phyloP scores from a whole-genome alignment of 257 asterid genomes.

The Cynanchum wilfordii region DNA sequence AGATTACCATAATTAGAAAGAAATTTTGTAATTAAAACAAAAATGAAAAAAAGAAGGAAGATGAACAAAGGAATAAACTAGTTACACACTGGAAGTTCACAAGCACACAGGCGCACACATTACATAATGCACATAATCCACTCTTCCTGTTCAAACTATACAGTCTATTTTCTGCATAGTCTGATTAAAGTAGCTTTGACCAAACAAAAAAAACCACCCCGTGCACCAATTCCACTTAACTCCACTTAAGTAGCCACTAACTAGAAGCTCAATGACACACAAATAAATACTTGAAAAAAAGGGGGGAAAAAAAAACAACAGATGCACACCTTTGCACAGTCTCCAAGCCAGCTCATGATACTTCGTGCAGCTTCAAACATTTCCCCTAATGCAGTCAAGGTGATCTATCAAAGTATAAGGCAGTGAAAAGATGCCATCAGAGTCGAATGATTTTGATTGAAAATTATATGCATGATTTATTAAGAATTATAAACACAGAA shows the following conservation, averaged over 20 bases:
- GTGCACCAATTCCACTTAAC: not conserved
- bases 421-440: not conserved
- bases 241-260: not conserved
- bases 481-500: not conserved
- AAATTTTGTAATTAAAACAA: not conserved
- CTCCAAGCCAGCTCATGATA: slow-evolving; percentile 97
- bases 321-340: slow-evolving; percentile 80
- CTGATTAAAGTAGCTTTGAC: not conserved
- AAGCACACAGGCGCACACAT: not conserved
- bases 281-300: not conserved
- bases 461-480: not conserved
- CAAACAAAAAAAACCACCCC: not conserved
- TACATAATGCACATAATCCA: not conserved
- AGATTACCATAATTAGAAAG: not conserved
- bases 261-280: not conserved
- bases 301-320: not conserved
- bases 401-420: slow-evolving; percentile 42
- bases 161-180: not conserved
- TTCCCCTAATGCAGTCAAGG: slow-evolving; percentile 84
- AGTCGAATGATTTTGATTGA: not conserved
- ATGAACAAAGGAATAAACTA: not conserved
- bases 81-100: not conserved
- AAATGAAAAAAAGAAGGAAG: not conserved
- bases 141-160: not conserved
- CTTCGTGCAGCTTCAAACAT: slow-evolving; percentile 94